Evolutionary conservation across 2,329 filamentous ascomycete species (phyloP), one percentile per base, ranked within the genome.

Genomic region (Geosmithia putterillii): DNA sequence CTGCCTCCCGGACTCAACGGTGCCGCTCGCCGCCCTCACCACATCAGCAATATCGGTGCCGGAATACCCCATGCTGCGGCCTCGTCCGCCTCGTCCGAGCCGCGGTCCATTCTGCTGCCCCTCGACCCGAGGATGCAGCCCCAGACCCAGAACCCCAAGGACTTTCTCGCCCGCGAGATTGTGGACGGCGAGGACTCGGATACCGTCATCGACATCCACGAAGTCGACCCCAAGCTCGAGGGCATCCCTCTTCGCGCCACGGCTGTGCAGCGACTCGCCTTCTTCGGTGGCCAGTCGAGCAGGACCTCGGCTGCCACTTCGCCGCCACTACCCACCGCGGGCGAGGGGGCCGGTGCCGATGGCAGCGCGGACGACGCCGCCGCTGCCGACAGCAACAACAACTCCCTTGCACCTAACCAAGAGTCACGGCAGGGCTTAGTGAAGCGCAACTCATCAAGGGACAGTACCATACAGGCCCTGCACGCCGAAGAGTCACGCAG

Each of bases 141-240:
- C 5, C 50, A 57, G 28, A 59, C 61, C 7, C 59, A 63, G 5
- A 51, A 51, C 17, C 44, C 54, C 23, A 57, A 57, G 35, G 59
- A 66, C 49, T 66, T 66, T 41, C 52, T 65, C 4, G 51, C 52
- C 3, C 54, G 55, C 7, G 54, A 55, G 4, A 54, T 59, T 18
- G 58, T 61, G 38, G 56, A 56, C 1, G 43, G 38, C 7, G 46
- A 56, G 21, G 57, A 55, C 4, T 62, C 58, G 15, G 56, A 67
- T 1, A 66, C 69, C 4, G 64, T 71, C 22, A 74, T 80, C 42
- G 76, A 79, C 46, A 70, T 80, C 9, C 67, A 71, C 38, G 67
- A 72, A 46, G 71, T 79, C 21, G 69, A 78, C 49, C 73, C 74
- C 3, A 69, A 70, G 23, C 59, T 79, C n/a, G 76, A 80, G 52